Percentiles rank a stretch among this genome's conserved stretches.
Conservation (phyloP, 805 yeast genomes). For the Candida schatavii region DNA sequence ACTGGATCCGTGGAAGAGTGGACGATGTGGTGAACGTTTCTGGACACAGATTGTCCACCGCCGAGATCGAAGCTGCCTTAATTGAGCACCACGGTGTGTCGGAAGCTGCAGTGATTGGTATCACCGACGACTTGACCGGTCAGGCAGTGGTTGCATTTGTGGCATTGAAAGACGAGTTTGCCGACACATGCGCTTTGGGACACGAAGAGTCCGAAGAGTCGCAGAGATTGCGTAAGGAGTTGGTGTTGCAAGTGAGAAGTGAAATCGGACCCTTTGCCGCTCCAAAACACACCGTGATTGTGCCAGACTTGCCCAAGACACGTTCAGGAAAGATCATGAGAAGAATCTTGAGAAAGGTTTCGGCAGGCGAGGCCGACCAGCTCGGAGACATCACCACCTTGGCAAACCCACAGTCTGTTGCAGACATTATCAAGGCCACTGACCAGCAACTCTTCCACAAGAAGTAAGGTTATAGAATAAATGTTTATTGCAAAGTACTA, state of each 20-base stretch:
- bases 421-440: slow-evolving; percentile 53
- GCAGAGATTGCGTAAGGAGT: slow-evolving; percentile 55
- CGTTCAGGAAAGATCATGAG: slow-evolving; percentile 88
- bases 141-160: slow-evolving; percentile 85
- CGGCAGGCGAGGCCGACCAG: slow-evolving; percentile 75
- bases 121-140: slow-evolving; percentile 79
- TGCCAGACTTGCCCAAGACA: slow-evolving; percentile 79
- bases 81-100: slow-evolving; percentile 68
- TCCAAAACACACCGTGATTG: slow-evolving; percentile 70
- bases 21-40: slow-evolving; percentile 87
- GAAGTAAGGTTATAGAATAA: slow-evolving; percentile 31
- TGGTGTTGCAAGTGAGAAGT: slow-evolving; percentile 67
- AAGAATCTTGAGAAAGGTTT: slow-evolving; percentile 74
- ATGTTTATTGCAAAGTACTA: too few species aligned
- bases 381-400: slow-evolving; percentile 77
- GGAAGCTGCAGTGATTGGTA: slow-evolving; percentile 83
- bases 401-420: slow-evolving; percentile 73
- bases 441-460: slow-evolving; percentile 36
- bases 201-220: slow-evolving; percentile 43
- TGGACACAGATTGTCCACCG: slow-evolving; percentile 85
- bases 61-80: slow-evolving; percentile 82
- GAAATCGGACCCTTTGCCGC: slow-evolving; percentile 88
- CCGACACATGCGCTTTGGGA: slow-evolving; percentile 21
- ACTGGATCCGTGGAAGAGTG: slow-evolving; percentile 84
- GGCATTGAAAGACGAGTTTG: slow-evolving; percentile 56